Conservation (phyloP, 2,329 filamentous ascomycete genomes). For the Colletotrichum cereale region DNA sequence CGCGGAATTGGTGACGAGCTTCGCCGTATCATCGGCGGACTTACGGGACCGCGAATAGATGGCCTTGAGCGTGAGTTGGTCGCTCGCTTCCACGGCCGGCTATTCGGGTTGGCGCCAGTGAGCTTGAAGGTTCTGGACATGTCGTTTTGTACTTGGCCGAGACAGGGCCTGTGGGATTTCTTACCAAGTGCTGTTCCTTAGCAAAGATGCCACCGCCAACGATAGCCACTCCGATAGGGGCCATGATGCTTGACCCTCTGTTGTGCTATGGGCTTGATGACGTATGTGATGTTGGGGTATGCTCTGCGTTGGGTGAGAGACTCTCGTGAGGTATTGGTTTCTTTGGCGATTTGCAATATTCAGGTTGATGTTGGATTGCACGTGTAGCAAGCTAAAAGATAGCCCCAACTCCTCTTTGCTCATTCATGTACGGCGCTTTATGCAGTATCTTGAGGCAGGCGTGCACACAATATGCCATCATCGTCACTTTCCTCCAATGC, state of each 20-base stretch:
- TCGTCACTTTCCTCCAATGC: constrained; percentile 31
- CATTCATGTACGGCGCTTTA: neutral
- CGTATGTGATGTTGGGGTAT: neutral
- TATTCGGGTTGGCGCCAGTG: constrained; percentile 39
- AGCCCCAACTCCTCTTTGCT: neutral
- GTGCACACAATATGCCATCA: constrained; percentile 18
- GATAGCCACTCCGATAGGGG: constrained; percentile 66
- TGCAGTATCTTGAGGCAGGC: constrained; percentile 1
- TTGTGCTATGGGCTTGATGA: neutral
- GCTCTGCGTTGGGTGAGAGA: neutral
- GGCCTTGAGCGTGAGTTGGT: constrained; percentile 68
- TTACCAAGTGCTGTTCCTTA: constrained; percentile 68
- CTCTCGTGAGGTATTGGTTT: neutral
- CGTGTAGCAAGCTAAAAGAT: neutral
- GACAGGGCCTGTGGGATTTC: constrained; percentile 28
- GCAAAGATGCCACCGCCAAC: constrained; percentile 75
- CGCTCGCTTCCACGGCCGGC: constrained; percentile 70
- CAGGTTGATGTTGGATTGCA: neutral
- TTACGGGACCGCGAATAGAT: constrained; percentile 74
- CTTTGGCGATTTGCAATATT: neutral
- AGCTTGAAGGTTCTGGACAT: neutral
- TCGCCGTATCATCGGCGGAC: constrained; percentile 64
- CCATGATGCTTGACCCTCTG: constrained; percentile 45
- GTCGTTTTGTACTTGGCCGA: neutral
- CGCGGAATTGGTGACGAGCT: constrained; percentile 50